Evolutionary conservation across 441 rosid genomes (phyloP), one percentile per base, ranked within the genome.

Genomic region (Kokia cookei): DNA sequence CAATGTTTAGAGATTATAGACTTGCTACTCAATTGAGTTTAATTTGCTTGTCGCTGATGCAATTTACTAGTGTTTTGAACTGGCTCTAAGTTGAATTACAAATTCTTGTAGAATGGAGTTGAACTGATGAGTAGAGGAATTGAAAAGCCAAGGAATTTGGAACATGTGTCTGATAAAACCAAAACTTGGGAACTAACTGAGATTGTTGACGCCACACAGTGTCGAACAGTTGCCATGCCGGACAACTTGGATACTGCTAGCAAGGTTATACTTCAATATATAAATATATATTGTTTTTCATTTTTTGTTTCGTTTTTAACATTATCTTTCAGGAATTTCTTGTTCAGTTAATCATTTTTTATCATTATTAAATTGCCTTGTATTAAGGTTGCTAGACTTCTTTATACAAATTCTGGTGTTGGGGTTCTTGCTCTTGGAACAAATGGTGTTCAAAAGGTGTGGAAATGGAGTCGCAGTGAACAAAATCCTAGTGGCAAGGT

Each of bases 401-500:
- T 84, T 59, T 84, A 84, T 69, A 79, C 86, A 73, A 84, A 84
- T 68, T 73, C 84, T 48, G 83, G 84, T 42, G 73, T 73, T 29
- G 86, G 84, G 9, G 65, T 84, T 73, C 74, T 84, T 50, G 83
- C 86, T 48, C 81, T 84, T 66, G 83, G 84, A 29, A 73, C 86
- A 66, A 84, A 81, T 81, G 84, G 86, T 55, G 70, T 84, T 55
- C 84, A 84, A 77, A 81, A 81, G 73, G 73, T 84, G 57, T 84
- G 86, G 86, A 84, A 84, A 73, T 84, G 84, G 86, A 66, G 66
- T 14, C 78, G 83, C 62, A 75, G 35, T 65, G 86, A 84, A 53
- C 83, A 73, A 63, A 84, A 79, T 63, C 83, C 84, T 40, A 79
- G 47, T 70, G 86, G 86, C 71, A 84, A 76, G 79, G 82, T 79